These are phyloP conservation scores for Batkoa obscura DNA, from an alignment of 371 early-diverging fungal genomes.

Conservation along the genomic window DNA sequence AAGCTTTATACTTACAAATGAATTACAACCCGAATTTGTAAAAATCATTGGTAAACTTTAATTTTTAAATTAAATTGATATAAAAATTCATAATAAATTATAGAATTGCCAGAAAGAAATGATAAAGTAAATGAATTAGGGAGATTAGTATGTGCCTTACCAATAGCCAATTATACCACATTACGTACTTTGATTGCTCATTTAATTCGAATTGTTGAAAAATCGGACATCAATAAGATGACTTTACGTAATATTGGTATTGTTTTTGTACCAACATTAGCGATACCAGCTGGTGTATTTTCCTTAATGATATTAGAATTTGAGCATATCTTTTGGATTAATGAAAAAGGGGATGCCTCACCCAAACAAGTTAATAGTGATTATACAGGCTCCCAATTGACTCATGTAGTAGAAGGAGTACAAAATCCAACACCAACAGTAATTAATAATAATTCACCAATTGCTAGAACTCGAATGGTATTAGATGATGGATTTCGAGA, in stretches of 20 bases:
- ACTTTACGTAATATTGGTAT: constrained; percentile 82
- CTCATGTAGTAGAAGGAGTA: neutral
- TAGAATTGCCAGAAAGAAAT: constrained; percentile 21
- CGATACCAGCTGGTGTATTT: constrained; percentile 78
- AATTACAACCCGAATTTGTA: constrained; percentile 56
- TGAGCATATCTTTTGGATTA: constrained; percentile 46
- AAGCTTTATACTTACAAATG: constrained; percentile 60
- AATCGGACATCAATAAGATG: constrained; percentile 77
- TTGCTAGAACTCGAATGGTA: neutral
- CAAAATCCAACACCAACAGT: neutral
- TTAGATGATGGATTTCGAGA: neutral
- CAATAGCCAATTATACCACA: constrained; percentile 70
- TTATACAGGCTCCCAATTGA: neutral
- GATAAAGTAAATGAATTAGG: constrained; percentile 58
- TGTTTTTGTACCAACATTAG: constrained; percentile 83
- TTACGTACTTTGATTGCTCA: constrained; percentile 75
- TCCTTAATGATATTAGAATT: constrained; percentile 74
- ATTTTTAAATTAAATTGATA: neutral
- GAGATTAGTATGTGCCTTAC: constrained; percentile 52
- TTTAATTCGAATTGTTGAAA: constrained; percentile 66
- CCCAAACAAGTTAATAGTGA: constrained; percentile 2
- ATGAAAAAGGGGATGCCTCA: constrained; percentile 9
- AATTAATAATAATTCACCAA: neutral
- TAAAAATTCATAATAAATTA: neutral
- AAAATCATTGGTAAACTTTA: constrained; percentile 34